Base-by-base conservation (phyloP, 2,329 filamentous ascomycete genomes). In the Polychaeton citri region DNA sequence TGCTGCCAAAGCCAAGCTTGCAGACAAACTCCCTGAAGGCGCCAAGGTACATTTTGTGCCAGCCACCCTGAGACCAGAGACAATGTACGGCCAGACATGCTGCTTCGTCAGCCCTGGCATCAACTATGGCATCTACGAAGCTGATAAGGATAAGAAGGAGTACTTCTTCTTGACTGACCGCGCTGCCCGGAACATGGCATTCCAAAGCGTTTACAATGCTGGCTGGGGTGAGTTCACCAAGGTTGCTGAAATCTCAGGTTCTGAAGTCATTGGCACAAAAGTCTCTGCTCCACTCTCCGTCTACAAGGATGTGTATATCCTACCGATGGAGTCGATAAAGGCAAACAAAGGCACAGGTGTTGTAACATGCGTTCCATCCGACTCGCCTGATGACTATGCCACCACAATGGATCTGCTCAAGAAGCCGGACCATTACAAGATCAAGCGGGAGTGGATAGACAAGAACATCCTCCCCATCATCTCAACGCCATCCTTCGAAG, bases 1-100 rank as follows among this genome's bases (percentile, higher is more conserved):
- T 19, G 71, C 78, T 43, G 81, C 85, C 17, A 74, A 76, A 44
- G 73, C 80, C 46, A 65, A 74, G 36, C 63, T 96, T 39, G 72
- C 79, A 56, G 79, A 74, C 45, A 90, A 88, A 64, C 64, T 96
- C 3, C 82, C 88, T 5, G 71, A 77, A 21, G 76, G 73, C 44
- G 79, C 83, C 32, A 81, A 81, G 42, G 79, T 95, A 38, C 96
- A 80, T 65, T 81, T 96, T 51, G 76, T 96, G 9, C 82, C 90
- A 9, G 90, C 90, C 12, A 96, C 90, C 37, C 72, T 98, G 42
- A 74, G 90, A 43, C 85, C 90, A 2, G 90, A 98, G 68, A 98
- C 90, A 21, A 96, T 98, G 88, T 98, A 96, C 57, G 92, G 92
- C 28, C 90, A 96, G 62, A 92, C 79, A 3, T 92, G 84, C 64